These are phyloP conservation scores for Cicer cuneatum DNA, from an alignment of 306 rosid genomes.

Conservation along the genomic window DNA sequence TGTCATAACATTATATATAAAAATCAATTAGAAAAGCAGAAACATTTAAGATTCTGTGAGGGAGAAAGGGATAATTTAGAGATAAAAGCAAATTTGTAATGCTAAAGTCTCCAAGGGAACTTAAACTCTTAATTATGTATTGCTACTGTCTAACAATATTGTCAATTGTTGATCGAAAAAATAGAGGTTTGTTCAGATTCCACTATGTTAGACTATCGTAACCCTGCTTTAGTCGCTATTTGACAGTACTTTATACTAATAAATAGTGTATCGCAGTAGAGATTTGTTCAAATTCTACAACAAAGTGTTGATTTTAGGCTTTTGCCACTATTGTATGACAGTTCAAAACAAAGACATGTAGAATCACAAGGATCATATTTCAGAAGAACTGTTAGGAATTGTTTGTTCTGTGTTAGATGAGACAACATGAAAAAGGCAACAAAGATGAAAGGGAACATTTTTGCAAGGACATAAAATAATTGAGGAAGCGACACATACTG, in stretches of 20 bases:
- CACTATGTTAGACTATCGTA: too few species aligned
- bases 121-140: slow-evolving; percentile 4
- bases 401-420: slow-evolving; percentile 1
- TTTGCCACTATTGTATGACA: too few species aligned
- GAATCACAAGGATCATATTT: slow-evolving; percentile 5
- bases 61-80: background rate
- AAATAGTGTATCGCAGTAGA: too few species aligned
- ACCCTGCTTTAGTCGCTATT: too few species aligned
- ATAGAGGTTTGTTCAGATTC: too few species aligned
- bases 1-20: background rate
- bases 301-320: background rate
- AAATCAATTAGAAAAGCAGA: background rate
- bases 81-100: slow-evolving; percentile 13
- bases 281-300: too few species aligned
- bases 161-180: too few species aligned
- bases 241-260: too few species aligned
- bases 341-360: background rate
- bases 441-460: slow-evolving; percentile 25
- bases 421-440: slow-evolving; percentile 23
- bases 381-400: slow-evolving; percentile 1
- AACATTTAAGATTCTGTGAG: background rate
- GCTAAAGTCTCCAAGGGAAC: slow-evolving; percentile 10
- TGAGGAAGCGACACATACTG: slow-evolving; percentile 63
- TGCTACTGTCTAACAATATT: background rate
- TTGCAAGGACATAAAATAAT: slow-evolving; percentile 16